Conservation (phyloP, 495 filamentous ascomycete genomes). For the Cladorrhinum samala region DNA sequence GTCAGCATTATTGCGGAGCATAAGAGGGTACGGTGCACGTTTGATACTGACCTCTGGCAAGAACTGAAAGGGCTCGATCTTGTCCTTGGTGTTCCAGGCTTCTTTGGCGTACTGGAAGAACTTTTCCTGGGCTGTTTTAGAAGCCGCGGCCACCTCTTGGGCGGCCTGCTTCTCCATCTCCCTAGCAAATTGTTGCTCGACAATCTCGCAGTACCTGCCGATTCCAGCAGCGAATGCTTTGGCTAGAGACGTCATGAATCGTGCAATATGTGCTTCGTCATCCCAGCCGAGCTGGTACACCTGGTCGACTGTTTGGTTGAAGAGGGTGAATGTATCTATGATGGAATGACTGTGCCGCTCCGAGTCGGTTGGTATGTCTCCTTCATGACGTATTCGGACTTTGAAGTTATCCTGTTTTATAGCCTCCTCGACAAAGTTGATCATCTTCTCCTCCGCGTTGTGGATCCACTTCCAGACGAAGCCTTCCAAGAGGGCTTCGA, state of each 20-base stretch:
- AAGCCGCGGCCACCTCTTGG: constrained; percentile 71
- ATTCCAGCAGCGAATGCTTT: constrained; percentile 81
- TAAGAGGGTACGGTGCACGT: background rate
- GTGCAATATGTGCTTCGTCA: constrained; percentile 85
- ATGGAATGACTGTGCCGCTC: constrained; percentile 88
- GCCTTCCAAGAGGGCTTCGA: constrained; percentile 77
- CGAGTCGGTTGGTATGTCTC: constrained; percentile 64
- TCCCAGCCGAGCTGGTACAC: constrained; percentile 84
- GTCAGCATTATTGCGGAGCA: constrained; percentile 10
- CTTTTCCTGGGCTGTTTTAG: constrained; percentile 82
- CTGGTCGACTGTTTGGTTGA: constrained; percentile 84
- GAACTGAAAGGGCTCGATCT: constrained; percentile 96
- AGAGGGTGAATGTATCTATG: constrained; percentile 89
- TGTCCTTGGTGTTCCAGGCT: constrained; percentile 89
- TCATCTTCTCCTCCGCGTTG: constrained; percentile 69
- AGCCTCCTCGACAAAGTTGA: constrained; percentile 82
- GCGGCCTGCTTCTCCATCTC: constrained; percentile 91
- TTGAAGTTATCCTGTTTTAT: constrained; percentile 81
- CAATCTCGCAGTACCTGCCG: constrained; percentile 81
- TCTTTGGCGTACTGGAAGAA: constrained; percentile 90
- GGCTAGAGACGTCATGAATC: constrained; percentile 93
- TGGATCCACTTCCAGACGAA: constrained; percentile 96
- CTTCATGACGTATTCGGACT: constrained; percentile 54
- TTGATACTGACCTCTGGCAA: constrained; percentile 69
- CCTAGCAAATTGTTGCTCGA: constrained; percentile 78